Conservation (phyloP, 2,329 filamentous ascomycete species). For the Nothophoma quercina region DNA sequence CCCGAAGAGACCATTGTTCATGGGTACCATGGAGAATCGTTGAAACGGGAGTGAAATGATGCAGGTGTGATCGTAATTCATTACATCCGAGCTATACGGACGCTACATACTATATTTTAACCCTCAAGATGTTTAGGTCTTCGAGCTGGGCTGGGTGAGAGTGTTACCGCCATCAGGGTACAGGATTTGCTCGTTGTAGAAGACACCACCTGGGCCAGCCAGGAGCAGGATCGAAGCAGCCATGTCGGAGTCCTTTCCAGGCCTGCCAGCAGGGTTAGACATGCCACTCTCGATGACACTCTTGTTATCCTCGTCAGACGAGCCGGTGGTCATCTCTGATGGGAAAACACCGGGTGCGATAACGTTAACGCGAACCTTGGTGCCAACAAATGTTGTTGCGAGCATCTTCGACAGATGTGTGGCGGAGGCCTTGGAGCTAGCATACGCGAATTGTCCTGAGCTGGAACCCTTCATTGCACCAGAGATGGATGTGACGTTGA, state of each 20-base stretch:
- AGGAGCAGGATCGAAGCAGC: slow-evolving; percentile 60
- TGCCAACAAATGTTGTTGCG: slow-evolving; percentile 53
- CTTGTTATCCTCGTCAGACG: slow-evolving; percentile 58
- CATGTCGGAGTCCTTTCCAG: slow-evolving; percentile 53
- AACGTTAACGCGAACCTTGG: slow-evolving; percentile 54
- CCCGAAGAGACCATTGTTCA: no score
- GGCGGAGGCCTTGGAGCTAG: slow-evolving; percentile 58
- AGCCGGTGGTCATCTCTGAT: slow-evolving; percentile 58
- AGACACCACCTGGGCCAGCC: slow-evolving; percentile 59
- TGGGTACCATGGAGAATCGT: no score
- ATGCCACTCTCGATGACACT: slow-evolving; percentile 51
- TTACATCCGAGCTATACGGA: not conserved
- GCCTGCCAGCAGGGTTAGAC: slow-evolving; percentile 54
- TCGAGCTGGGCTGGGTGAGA: slow-evolving; percentile 19
- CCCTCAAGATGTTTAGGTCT: slow-evolving; percentile 5
- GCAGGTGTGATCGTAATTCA: slow-evolving; percentile 1
- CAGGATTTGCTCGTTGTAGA: slow-evolving; percentile 63
- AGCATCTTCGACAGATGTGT: slow-evolving; percentile 57
- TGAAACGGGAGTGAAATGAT: no score
- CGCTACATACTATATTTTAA: not conserved
- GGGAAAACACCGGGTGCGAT: slow-evolving; percentile 57
- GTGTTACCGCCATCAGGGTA: slow-evolving; percentile 57
- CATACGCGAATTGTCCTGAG: slow-evolving; percentile 62
- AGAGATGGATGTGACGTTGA: slow-evolving; percentile 63
- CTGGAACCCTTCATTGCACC: slow-evolving; percentile 59